Base-by-base conservation (phyloP, 306 rosid genomes). In the Dryas alaskensis region DNA sequence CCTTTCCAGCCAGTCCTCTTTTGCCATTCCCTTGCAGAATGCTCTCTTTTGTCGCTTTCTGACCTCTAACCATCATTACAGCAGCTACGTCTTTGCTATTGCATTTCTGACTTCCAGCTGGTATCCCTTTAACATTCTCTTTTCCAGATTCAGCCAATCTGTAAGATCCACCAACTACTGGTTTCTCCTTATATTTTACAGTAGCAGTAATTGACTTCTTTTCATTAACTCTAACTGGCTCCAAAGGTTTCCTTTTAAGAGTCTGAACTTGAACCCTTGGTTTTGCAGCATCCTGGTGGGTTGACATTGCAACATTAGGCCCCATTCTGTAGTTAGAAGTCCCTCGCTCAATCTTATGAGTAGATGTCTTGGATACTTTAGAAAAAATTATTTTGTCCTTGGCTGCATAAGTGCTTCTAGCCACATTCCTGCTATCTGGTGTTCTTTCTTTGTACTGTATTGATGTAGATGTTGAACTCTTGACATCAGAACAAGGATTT, bases 241-340 rank as follows among this genome's bases (percentile, higher is more conserved):
- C 77, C 71, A 78, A 69, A 67, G 89, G 83, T 71, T 76, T 86
- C 51, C 83, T 66, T 65, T 70, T 76, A 46, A 42, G 55, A 70
- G 76, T 78, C 67, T 73, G 86, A 64, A 14, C 58, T 27, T 27
- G 31, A 27, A 92, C 96, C 96, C 81, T 78, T 76, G 81, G 78
- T 75, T 84, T 92, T 72, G 84, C 76, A 60, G 89, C 82, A 79
- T 67, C 79, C 74, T 14, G 48, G 70, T 31, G 27, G 69, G 73
- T 58, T 69, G 91, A 58, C 73, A 83, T 88, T 17, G 75, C 71
- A 17, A 49, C 17, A 70, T 51, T 77, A 58, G 69, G 50, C 67
- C 69, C 79, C 54, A 44, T 78, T 81, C 65, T 73, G 79, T 79
- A 54, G 61, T 59, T 79, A 16, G 70, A 81, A 52, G 80, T 76